Conservation (phyloP, 1,139 yeast genomes). For the Blastobotrys serpentis region DNA sequence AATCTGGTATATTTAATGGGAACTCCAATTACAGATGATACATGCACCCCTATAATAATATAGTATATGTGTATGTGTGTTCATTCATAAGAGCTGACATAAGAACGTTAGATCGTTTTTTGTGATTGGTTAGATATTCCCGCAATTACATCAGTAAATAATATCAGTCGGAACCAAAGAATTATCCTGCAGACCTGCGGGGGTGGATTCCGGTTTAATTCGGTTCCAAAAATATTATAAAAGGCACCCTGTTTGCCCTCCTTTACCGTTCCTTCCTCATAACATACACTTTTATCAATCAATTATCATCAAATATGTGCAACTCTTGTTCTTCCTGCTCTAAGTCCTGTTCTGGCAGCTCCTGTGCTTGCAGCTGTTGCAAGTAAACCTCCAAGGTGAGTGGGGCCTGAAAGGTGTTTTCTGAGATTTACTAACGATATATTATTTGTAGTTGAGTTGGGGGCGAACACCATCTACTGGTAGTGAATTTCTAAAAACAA, state of each 20-base stretch:
- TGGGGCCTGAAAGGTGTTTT: neutral
- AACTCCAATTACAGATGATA: neutral
- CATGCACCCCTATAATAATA: slow-evolving; percentile 2
- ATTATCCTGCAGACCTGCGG: neutral
- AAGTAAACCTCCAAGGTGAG: slow-evolving; percentile 7
- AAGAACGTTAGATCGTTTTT: neutral
- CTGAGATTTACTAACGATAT: neutral
- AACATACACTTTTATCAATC: neutral
- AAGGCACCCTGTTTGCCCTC: neutral
- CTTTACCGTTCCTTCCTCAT: neutral
- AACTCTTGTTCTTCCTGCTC: slow-evolving; percentile 10
- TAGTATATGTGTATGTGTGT: neutral
- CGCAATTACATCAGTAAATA: neutral
- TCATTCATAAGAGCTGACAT: too few species aligned
- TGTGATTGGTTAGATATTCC: neutral
- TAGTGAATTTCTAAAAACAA: too few species aligned
- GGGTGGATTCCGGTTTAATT: neutral
- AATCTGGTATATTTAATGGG: too few species aligned
- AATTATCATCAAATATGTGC: slow-evolving; percentile 3
- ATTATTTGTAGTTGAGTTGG: too few species aligned
- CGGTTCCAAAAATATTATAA: neutral
- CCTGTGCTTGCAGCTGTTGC: slow-evolving; percentile 10
- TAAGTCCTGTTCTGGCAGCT: slow-evolving; percentile 5
- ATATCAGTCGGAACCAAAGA: neutral
- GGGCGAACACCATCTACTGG: neutral